Evolutionary conservation across 1,139 yeast genomes (phyloP).

Genomic region (Geotrichum europaeum): DNA sequence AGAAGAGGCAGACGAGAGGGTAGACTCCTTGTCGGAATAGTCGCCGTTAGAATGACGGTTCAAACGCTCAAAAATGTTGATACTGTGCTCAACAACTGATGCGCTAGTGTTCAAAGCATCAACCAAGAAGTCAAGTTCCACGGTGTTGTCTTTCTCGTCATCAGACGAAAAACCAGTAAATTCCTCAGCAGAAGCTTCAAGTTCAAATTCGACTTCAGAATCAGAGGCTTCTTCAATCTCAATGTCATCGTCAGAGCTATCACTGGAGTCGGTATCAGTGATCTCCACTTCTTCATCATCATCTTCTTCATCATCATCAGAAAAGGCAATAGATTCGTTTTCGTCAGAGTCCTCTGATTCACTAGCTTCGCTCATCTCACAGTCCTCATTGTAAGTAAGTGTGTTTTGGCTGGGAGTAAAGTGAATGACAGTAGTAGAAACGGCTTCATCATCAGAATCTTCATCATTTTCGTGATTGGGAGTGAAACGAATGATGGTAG

Average conservation of each 20-base stretch:
- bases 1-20: not conserved
- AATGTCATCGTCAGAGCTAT: not conserved
- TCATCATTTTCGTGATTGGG: not conserved
- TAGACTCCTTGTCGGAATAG: not conserved
- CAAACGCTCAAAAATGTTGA: not conserved
- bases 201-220: not conserved
- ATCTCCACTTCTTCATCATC: no score
- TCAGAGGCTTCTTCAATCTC: not conserved
- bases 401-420: not conserved
- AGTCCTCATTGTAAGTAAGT: not conserved
- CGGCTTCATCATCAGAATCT: not conserved
- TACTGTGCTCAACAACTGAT: not conserved
- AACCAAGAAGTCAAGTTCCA: not conserved
- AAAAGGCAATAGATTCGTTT: not conserved
- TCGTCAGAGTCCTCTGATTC: not conserved
- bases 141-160: not conserved
- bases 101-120: not conserved
- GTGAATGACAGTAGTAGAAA: not conserved
- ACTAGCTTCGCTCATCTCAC: not conserved
- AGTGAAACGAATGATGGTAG: not conserved
- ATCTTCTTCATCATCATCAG: not conserved
- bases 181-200: not conserved
- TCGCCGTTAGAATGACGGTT: not conserved
- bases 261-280: not conserved
- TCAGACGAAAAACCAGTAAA: not conserved